Percentiles rank a stretch among this genome's conserved stretches.
phyloP scores from a whole-genome alignment of 225 moss, liverwort and hornwort species.

The Anthoceros angustus region DNA sequence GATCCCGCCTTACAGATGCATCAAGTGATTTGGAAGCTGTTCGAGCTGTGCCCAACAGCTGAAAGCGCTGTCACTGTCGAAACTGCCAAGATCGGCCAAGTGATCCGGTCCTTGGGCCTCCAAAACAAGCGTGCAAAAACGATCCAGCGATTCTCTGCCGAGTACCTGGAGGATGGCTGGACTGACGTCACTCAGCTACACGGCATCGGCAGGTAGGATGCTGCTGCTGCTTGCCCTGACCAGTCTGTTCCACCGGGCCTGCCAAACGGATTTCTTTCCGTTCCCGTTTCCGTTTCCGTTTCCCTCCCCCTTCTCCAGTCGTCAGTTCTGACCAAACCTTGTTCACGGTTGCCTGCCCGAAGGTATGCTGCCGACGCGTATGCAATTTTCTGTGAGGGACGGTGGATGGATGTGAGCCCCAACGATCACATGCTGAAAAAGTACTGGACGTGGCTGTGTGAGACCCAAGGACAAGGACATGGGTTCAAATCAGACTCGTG shows the following conservation, averaged over 20 bases:
- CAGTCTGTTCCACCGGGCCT: no score
- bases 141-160: constrained; percentile 77
- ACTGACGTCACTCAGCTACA: constrained; percentile 79
- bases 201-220: constrained; percentile 85
- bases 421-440: constrained; percentile 55
- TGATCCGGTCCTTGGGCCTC: constrained; percentile 76
- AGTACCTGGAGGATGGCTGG: constrained; percentile 66
- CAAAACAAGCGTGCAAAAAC: constrained; percentile 93
- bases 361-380: constrained; percentile 98
- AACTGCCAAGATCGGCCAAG: constrained; percentile 56
- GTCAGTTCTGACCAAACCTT: constrained; percentile 4
- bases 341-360: constrained; percentile 6
- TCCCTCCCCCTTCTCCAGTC: constrained; percentile 7
- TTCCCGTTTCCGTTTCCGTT: not conserved
- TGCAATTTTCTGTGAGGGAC: constrained; percentile 96
- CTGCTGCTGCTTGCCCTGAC: no score
- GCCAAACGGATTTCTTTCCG: no score
- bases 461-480: constrained; percentile 63
- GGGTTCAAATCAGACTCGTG: constrained; percentile 23
- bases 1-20: constrained; percentile 49
- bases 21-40: constrained; percentile 95
- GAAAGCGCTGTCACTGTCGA: constrained; percentile 53
- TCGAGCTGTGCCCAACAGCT: constrained; percentile 65
- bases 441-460: constrained; percentile 74
- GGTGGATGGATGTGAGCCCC: constrained; percentile 85